Evolutionary conservation across 495 filamentous ascomycete species (phyloP).

Genomic region (Wilcoxina mikolae): DNA sequence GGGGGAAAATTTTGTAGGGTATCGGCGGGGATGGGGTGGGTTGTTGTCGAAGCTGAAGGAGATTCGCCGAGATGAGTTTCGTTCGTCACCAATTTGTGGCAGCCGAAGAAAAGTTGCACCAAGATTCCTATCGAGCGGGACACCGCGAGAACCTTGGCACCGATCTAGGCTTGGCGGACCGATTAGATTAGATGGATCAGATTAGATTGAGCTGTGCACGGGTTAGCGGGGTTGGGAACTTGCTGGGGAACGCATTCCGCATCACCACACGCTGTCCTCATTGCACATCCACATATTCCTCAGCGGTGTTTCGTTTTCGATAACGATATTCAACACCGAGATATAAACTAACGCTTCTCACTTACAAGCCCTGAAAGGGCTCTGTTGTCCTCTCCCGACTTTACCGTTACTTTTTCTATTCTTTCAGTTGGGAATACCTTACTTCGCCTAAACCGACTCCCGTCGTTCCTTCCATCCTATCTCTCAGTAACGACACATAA

Average conservation of each 20-base stretch:
- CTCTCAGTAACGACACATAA: constrained; percentile 1
- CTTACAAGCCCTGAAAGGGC: not conserved
- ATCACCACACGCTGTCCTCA: constrained; percentile 6
- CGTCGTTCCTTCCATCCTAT: not conserved
- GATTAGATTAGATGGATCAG: too few relatives aligned
- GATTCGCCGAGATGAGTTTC: not conserved
- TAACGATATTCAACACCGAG: not conserved
- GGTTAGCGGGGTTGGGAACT: not conserved
- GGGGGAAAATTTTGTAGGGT: not conserved
- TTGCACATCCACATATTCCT: not conserved
- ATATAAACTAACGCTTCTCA: not conserved
- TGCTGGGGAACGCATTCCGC: not conserved
- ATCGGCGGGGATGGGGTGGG: not conserved
- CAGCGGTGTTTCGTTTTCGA: not conserved
- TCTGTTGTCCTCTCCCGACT: not conserved
- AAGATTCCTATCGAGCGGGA: too few relatives aligned
- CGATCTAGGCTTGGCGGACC: too few relatives aligned
- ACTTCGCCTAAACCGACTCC: not conserved
- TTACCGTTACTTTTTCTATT: not conserved
- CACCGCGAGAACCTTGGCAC: too few relatives aligned
- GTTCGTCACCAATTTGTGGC: not conserved
- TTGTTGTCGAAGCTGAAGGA: not conserved
- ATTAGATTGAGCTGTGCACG: not conserved
- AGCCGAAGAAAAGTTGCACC: not conserved
- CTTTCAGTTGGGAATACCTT: not conserved